Evolutionary conservation across 345 rosid species (phyloP), one percentile per base, ranked within the genome.

Genomic region (Capsella bursapastoris): DNA sequence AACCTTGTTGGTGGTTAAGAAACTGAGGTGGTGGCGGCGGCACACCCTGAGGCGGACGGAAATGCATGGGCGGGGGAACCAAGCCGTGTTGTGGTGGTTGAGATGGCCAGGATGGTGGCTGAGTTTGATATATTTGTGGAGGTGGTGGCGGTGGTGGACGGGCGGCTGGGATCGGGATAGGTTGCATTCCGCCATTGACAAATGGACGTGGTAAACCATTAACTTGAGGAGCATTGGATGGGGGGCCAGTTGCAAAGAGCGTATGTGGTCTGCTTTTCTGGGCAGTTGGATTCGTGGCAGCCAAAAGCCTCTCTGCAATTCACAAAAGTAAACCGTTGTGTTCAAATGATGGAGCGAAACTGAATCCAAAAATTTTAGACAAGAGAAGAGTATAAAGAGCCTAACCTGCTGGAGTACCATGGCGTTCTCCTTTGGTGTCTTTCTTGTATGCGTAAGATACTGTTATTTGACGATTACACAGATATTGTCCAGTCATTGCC

Each of bases 401-500:
- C 80, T 84, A 69, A 94, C 98, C 98, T 88, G 97, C 99, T 22
- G 97, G 97, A 49, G 99, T 92, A 57, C 97, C 99, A 37, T 95
- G 97, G 25, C 97, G 97, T 81, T 95, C 97, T 77, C 99, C 97
- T 82, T 95, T 95, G 8, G 99, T 90, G 81, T 95, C 99, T 85
- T 95, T 95, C 89, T 95, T 95, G 69, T 92, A 92, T 5, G 97
- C 99, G 71, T 95, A 92, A 4, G 99, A 96, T 25, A 90, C 99
- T 32, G 99, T 90, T 76, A 96, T 92, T 82, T 92, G 97, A 45
- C 96, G 91, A 72, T 96, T 96, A 83, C 98, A 89, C 1, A 96
- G 97, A 81, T 89, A 90, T 43, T 92, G 99, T 13, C 98, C 99
- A 64, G 86, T 92, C 98, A 96, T 96, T 64, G 99, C 94, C 99